Conservation (phyloP, 352 stramenopile genomes). For the Nothophytophthora sp. region DNA sequence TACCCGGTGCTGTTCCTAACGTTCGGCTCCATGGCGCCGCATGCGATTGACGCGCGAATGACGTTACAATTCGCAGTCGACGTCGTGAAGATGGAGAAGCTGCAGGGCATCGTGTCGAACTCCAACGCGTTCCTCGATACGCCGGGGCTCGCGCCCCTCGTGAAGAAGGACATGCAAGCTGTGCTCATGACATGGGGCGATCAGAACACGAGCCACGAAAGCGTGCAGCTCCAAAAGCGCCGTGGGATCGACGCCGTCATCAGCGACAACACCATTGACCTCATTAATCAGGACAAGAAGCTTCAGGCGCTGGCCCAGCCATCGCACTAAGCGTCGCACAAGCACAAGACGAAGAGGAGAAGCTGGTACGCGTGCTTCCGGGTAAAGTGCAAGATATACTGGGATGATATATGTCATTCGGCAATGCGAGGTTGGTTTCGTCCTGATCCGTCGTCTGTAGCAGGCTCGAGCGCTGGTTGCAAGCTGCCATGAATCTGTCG, state of each 20-base stretch:
- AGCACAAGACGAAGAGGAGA: no score
- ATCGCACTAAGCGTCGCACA: no score
- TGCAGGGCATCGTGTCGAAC: constrained; percentile 77
- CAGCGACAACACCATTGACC: constrained; percentile 82
- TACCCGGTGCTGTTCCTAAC: constrained; percentile 83
- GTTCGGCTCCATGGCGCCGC: constrained; percentile 50
- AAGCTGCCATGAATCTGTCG: not conserved
- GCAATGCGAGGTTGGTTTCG: no score
- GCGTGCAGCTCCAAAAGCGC: constrained; percentile 72
- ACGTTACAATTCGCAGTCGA: constrained; percentile 68
- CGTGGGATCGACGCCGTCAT: constrained; percentile 76
- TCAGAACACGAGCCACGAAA: constrained; percentile 74
- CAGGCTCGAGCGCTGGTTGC: no score
- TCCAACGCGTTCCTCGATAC: constrained; percentile 64
- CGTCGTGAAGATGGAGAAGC: constrained; percentile 61
- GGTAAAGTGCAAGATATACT: not conserved
- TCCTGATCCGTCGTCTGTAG: no score
- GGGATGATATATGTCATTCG: no score
- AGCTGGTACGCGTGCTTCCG: no score
- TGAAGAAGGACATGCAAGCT: constrained; percentile 42
- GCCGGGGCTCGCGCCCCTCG: constrained; percentile 46
- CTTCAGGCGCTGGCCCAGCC: constrained; percentile 15
- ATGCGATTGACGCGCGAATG: constrained; percentile 51
- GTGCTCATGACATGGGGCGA: constrained; percentile 79
- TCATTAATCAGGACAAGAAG: constrained; percentile 57